Evolutionary conservation across 192 early-diverging fungal genomes (phyloP), one percentile per base, ranked within the genome.

Genomic region (Backusella westeae): DNA sequence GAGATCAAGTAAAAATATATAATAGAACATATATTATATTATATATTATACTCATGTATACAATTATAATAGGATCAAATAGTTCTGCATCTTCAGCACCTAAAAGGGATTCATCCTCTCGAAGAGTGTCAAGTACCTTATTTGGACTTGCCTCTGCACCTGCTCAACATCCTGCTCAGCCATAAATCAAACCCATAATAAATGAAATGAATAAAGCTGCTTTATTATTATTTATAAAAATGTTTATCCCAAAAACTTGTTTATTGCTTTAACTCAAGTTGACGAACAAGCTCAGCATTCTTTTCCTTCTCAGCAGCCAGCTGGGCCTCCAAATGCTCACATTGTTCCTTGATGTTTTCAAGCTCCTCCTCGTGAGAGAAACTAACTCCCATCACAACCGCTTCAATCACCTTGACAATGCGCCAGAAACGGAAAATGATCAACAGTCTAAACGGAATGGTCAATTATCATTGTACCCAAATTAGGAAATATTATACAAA

Each of bases 391-490:
- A 83, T 81, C 1, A 85, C 83, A n/a, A 87, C 84, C 1, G 83
- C 75, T 32, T 84, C 84, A 15, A 84, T 77, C 34, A 85, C 79
- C 67, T 89, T 87, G 67, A 89, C 75, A 21, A 89, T 35, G 71
- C 87, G 77, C 88, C 88, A 89, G 17, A 88, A 74, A 75, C 88
- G 85, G 75, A 89, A 87, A 39, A 88, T 80, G 38, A 89, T 85
- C 66, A 89, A 76, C 5, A 89, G 77, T 32, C 82, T 83, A 65
- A 56, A 19, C 32, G 7, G 21, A 56, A 53, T 17, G 1, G 2
- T 32, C 1, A 73, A 8, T 39, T 34, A 39, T 7, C 38, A 2
- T 12, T 39, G 9, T 9, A 3, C 32, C 32, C 32, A 32, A 32
- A 69, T 39, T 17, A 29, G n/a, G 19, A 14, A 23, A 26, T 29